phyloP scores from a whole-genome alignment of 257 asterid genomes.

The Galeopsis tetrahit region DNA sequence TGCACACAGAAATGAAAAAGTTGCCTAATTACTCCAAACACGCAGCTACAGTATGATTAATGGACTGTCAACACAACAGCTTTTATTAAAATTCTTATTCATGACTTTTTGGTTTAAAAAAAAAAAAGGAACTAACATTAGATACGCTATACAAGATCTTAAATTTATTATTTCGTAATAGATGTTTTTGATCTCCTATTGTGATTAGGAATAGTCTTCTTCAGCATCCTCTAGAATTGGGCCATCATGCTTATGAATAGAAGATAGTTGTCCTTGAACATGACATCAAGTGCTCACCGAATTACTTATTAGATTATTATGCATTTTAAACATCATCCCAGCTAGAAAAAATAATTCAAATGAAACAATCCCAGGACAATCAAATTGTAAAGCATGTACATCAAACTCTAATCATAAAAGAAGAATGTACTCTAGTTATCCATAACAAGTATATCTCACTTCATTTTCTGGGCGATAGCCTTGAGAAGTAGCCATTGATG shows the following conservation, averaged over 20 bases:
- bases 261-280: not conserved
- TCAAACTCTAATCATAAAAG: conserved; percentile 25
- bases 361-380: conserved; percentile 6
- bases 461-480: conserved; percentile 64
- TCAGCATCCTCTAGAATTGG: conserved; percentile 10
- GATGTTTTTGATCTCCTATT: not conserved
- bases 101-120: not conserved
- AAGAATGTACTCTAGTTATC: conserved; percentile 30
- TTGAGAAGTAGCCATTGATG: conserved; percentile 64
- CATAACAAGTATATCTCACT: conserved; percentile 49
- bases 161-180: not conserved
- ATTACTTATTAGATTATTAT: not conserved
- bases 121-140: conserved; percentile 6
- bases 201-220: not conserved
- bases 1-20: not conserved
- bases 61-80: conserved; percentile 1
- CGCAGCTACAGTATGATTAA: not conserved
- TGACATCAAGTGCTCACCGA: not conserved
- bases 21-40: not conserved
- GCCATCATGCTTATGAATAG: conserved; percentile 3
- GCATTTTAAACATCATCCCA: conserved; percentile 26
- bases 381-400: conserved; percentile 21
- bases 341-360: conserved; percentile 20
- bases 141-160: not conserved
- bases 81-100: not conserved